Base-by-base conservation (phyloP, 768 basidiomycete genomes). In the Suillus paluster region DNA sequence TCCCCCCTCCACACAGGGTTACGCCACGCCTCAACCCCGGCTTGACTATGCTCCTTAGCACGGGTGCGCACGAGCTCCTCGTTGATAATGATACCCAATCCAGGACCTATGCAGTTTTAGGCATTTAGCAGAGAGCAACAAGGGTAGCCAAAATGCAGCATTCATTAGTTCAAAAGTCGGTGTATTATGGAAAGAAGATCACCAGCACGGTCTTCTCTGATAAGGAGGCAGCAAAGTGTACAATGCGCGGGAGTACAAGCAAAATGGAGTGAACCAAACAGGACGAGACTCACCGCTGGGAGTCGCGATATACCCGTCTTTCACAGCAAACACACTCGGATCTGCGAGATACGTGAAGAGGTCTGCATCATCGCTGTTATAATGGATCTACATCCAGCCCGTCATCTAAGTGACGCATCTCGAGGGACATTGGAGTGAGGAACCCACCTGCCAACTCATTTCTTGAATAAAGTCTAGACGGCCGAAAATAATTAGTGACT, bases 71-170 rank as follows among this genome's bases (percentile, higher is more conserved):
- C 85, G 14, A 87, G 69, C 11, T 69, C 70, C 70, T 90, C 89
- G 65, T 91, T 82, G 61, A 90, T 80, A 52, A 82, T 74, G 36
- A 89, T 83, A 7, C 88, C 89, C 8, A 90, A 75, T 8, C 88
- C 88, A 12, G 84, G 81, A 0, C 80, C 86, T 83, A 64, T 33
- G 57, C 36, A 58, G n/a, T 42, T 23, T 42, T 19, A 25, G 30
- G 23, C 9, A 23, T 44, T 44, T 12, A 36, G 21, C 14, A 30
- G 41, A 23, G 21, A 23, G 21, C 8, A 36, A 23, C 17, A 23
- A 36, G 36, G 15, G 3, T 10, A 50, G 30, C 12, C n/a, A 7
- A 36, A 23, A 54, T 21, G 21, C 21, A 21, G 41, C 21, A 10
- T 44, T 44, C n/a, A 21, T 44, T 21, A 42, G 41, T 42, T 42